Evolutionary conservation across 495 filamentous ascomycete genomes (phyloP).

Genomic region (Daldinia grandis): DNA sequence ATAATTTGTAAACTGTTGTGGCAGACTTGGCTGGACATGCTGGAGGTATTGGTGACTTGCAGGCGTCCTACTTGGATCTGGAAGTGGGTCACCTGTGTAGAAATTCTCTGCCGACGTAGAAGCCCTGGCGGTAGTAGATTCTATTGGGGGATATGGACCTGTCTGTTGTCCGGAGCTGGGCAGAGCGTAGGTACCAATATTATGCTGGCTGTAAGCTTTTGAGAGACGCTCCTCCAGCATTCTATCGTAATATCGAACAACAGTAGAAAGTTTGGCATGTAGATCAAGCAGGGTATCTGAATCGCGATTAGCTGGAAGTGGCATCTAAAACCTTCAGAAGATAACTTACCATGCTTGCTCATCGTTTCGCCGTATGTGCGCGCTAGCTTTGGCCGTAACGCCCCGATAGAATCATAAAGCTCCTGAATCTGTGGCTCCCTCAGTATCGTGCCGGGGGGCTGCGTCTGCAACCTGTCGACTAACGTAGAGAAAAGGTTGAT

Average conservation of each 20-base stretch:
- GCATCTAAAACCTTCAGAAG: background rate
- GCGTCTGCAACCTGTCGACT: constrained; percentile 93
- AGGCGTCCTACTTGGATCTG: constrained; percentile 61
- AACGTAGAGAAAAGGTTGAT: constrained; percentile 96
- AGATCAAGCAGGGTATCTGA: constrained; percentile 86
- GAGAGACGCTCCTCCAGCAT: constrained; percentile 97
- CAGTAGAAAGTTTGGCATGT: constrained; percentile 93
- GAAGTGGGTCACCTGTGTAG: constrained; percentile 72
- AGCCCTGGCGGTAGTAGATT: constrained; percentile 51
- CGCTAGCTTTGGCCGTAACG: constrained; percentile 90
- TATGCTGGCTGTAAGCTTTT: constrained; percentile 88
- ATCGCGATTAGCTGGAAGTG: constrained; percentile 49
- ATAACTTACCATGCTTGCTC: constrained; percentile 91
- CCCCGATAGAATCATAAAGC: constrained; percentile 94
- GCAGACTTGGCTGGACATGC: constrained; percentile 46
- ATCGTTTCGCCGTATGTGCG: constrained; percentile 98
- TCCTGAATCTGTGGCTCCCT: constrained; percentile 98
- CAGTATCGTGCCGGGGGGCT: constrained; percentile 93
- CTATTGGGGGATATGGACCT: constrained; percentile 73
- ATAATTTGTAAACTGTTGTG: constrained; percentile 50
- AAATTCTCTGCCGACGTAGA: constrained; percentile 75
- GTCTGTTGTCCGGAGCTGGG: constrained; percentile 63
- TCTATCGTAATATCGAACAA: constrained; percentile 97
- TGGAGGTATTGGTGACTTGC: constrained; percentile 51
- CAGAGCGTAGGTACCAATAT: constrained; percentile 62